A percentile compares a stretch with the other conserved stretches of the same genome.
phyloP scores from a whole-genome alignment of 1,284 basidiomycete species.

The Tetrapyrgos nigripes region DNA sequence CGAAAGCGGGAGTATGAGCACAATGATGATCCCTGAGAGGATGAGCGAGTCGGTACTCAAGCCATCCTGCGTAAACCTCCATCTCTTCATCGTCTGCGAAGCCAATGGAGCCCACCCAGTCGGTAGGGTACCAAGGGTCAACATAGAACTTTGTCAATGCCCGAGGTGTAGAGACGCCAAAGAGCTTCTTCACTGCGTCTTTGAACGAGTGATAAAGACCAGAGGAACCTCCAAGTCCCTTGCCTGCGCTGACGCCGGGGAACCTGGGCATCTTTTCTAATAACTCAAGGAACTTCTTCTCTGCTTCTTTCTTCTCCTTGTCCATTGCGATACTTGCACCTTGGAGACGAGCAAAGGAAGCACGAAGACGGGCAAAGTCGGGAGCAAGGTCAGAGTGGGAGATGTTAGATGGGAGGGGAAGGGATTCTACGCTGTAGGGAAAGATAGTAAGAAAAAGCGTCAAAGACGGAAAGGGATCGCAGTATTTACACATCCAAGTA shows the following conservation, averaged over 20 bases:
- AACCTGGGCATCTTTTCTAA: slow-evolving; percentile 24
- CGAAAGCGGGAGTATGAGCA: too few relatives aligned
- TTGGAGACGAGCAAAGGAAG: slow-evolving; percentile 58
- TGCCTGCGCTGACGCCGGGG: slow-evolving; percentile 2
- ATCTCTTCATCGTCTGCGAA: not conserved
- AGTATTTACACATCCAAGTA: slow-evolving; percentile 62
- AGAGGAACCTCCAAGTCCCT: too few relatives aligned
- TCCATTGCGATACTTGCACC: slow-evolving; percentile 62
- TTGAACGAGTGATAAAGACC: not conserved
- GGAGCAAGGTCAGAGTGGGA: slow-evolving; percentile 23
- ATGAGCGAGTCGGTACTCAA: not conserved
- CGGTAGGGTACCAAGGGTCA: slow-evolving; percentile 1
- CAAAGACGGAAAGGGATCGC: not conserved
- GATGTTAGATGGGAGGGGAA: slow-evolving; percentile 35
- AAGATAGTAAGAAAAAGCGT: slow-evolving; percentile 7
- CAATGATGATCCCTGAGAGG: not conserved
- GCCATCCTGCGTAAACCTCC: slow-evolving; percentile 1
- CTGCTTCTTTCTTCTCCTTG: slow-evolving; percentile 52
- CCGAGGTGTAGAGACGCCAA: slow-evolving; percentile 6
- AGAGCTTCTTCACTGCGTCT: not conserved
- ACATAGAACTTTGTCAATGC: not conserved
- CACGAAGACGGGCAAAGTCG: slow-evolving; percentile 53
- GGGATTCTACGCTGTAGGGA: slow-evolving; percentile 50
- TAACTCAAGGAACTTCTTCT: slow-evolving; percentile 47
- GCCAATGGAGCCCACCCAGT: not conserved